Conservation (phyloP, 1,284 basidiomycete species). For the Volvariella volvacea region DNA sequence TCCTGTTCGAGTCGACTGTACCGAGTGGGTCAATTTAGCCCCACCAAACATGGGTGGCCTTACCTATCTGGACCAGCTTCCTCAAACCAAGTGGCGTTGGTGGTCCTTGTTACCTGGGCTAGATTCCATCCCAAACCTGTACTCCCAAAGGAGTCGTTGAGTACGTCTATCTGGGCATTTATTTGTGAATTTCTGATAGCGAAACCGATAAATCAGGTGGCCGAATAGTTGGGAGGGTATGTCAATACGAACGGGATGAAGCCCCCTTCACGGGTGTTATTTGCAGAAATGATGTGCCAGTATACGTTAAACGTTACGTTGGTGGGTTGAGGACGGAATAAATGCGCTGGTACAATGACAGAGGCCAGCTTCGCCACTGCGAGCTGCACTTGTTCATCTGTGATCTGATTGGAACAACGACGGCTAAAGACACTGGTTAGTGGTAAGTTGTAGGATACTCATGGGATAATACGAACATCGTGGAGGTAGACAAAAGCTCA, state of each 20-base stretch:
- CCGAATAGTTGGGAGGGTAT: background rate
- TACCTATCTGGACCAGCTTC: constrained; percentile 24
- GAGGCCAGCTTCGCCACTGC: no score
- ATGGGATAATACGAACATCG: no score
- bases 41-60: background rate
- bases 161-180: constrained; percentile 21
- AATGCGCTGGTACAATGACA: no score
- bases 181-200: constrained; percentile 23
- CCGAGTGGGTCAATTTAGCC: background rate
- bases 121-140: constrained; percentile 26
- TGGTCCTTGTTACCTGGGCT: constrained; percentile 26
- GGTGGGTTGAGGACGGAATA: background rate
- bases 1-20: constrained; percentile 13
- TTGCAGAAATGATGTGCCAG: constrained; percentile 26
- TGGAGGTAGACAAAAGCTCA: no score
- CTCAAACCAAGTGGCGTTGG: constrained; percentile 32
- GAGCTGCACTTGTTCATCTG: no score
- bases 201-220: background rate
- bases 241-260: constrained; percentile 20
- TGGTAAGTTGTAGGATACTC: no score
- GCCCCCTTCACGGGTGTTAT: constrained; percentile 24
- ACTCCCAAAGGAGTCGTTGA: constrained; percentile 24
- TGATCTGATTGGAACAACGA: no score
- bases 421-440: no score
- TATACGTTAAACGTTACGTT: constrained; percentile 23